These are phyloP conservation scores for Brasilioporus rufonigricans DNA, from an alignment of 768 basidiomycete species.

Conservation along the genomic window DNA sequence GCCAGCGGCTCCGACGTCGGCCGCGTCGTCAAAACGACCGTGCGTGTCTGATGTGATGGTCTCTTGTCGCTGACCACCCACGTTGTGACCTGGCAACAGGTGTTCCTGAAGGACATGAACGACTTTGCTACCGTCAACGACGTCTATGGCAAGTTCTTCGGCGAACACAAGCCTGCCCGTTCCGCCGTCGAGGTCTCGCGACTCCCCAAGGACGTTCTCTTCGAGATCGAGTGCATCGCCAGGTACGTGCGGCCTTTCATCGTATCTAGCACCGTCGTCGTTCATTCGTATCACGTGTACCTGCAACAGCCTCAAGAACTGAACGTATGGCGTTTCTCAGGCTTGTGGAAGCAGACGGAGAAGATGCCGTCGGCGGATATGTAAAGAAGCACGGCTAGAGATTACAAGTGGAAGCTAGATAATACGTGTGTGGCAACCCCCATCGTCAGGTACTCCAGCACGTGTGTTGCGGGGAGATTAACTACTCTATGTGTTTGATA, in stretches of 20 bases:
- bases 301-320: constrained; percentile 21
- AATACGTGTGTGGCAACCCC: background rate
- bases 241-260: constrained; percentile 42
- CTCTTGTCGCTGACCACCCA: background rate
- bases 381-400: background rate
- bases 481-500: constrained; percentile 20
- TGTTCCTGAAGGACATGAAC: constrained; percentile 90
- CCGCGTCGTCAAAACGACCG: constrained; percentile 90
- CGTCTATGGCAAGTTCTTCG: constrained; percentile 83
- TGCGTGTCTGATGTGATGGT: constrained; percentile 35
- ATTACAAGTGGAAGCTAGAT: constrained; percentile 4
- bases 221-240: constrained; percentile 91
- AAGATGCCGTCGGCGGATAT: background rate
- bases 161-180: constrained; percentile 88
- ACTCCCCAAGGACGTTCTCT: constrained; percentile 86
- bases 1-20: constrained; percentile 75
- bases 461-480: background rate
- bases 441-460: background rate
- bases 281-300: background rate
- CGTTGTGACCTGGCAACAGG: constrained; percentile 39
- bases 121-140: constrained; percentile 84
- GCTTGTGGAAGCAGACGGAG: background rate
- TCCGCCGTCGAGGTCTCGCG: constrained; percentile 88
- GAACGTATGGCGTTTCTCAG: background rate
- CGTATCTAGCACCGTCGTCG: background rate